Percentiles rank a stretch among this genome's conserved stretches.
Evolutionary conservation across 1,284 basidiomycete genomes (phyloP).

Genomic region (Apiotrichum siamense): DNA sequence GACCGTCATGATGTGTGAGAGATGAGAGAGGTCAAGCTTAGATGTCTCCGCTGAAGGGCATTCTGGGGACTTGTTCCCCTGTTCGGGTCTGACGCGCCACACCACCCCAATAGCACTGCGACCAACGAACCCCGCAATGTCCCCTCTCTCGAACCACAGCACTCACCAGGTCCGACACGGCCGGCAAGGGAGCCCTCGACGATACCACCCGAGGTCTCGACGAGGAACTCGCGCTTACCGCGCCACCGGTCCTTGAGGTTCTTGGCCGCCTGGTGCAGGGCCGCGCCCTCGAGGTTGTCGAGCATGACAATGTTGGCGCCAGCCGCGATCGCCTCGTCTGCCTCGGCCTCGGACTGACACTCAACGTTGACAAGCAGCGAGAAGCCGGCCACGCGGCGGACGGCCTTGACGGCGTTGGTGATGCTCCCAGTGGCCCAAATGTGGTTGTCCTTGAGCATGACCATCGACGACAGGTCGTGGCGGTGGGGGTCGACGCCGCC

Average conservation of each 20-base stretch:
- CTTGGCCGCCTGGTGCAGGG: slow-evolving; percentile 62
- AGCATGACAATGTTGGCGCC: slow-evolving; percentile 98
- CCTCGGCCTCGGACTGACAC: slow-evolving; percentile 79
- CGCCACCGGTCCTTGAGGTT: slow-evolving; percentile 58
- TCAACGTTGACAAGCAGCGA: slow-evolving; percentile 91
- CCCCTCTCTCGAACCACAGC: too few relatives aligned
- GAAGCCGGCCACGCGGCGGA: slow-evolving; percentile 86
- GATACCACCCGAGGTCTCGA: slow-evolving; percentile 89
- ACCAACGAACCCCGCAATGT: too few relatives aligned
- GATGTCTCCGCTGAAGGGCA: too few relatives aligned
- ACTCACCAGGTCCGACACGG: slow-evolving; percentile 34
- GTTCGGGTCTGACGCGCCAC: too few relatives aligned
- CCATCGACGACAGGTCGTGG: slow-evolving; percentile 97
- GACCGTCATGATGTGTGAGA: too few relatives aligned
- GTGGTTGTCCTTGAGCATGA: slow-evolving; percentile 99
- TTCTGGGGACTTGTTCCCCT: too few relatives aligned
- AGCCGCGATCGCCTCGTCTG: slow-evolving; percentile 89
- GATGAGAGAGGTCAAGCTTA: too few relatives aligned
- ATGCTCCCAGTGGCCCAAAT: slow-evolving; percentile 94
- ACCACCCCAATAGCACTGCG: too few relatives aligned
- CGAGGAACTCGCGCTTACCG: slow-evolving; percentile 68
- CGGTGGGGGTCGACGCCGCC: slow-evolving; percentile 95
- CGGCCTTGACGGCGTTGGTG: slow-evolving; percentile 74
- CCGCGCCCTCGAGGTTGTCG: slow-evolving; percentile 81
- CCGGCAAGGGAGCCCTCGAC: slow-evolving; percentile 62